Base-by-base conservation (phyloP, 164 flowering plant species). In the Santalum album region DNA sequence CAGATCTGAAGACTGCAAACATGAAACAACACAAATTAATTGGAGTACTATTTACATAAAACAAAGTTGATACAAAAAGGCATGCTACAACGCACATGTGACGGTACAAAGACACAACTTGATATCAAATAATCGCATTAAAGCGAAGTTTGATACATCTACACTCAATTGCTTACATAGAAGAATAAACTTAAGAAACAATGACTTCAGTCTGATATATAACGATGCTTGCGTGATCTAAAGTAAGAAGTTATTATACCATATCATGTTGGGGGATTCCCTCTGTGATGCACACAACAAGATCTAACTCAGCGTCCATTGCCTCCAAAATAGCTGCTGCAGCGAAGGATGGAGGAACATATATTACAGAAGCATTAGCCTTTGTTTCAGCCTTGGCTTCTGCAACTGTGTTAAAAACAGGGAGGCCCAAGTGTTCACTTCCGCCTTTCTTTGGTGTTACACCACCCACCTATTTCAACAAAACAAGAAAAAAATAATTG, bases 261-360 rank as follows among this genome's bases (percentile, higher is more conserved):
- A 90, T 94, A 67, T 94, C 99, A 80, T 90, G 97, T 67, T 90
- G 96, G 54, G 97, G 97, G 42, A 94, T 87, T 55, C 99, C 99
- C 65, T 94, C 97, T 1, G 99, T 94, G 58, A 94, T 87, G 77
- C 99, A 94, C 21, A 90, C 99, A 56, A 94, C 73, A 59, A 90
- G 81, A 72, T 94, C 97, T 65, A 94, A 66, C 65, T 94, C 97
- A 61, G 99, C 97, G 68, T 90, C 99, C 79, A 89, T 42, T 19
- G 87, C 84, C 80, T 90, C 97, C 96, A 87, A 64, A 55, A 94
- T 94, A 55, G 99, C 97, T 40, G 84, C 85, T 1, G 96, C 96
- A 54, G 97, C 99, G 77, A 94, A 94, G 36, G 99, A 87, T 35
- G 99, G 97, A 22, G 99, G 97, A 44, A 94, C 99, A 71, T 94